Percentiles rank a stretch among this genome's conserved stretches.
These are phyloP conservation scores for Metschnikowia gruessii DNA, from an alignment of 805 yeast species.

Conservation along the genomic window DNA sequence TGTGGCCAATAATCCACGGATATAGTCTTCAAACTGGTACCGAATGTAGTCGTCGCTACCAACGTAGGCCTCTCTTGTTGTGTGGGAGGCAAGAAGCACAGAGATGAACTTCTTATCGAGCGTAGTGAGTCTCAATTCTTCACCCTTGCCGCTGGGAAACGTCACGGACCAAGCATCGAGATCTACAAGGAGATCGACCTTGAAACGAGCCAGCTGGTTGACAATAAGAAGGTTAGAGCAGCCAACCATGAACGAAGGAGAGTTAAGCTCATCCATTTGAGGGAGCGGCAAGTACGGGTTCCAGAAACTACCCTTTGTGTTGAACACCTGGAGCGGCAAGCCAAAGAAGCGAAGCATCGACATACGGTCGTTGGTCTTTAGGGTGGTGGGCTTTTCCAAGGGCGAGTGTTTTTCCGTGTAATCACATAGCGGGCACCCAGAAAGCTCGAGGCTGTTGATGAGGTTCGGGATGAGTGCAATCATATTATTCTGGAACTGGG, in stretches of 20 bases:
- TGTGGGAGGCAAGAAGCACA: conserved; percentile 44
- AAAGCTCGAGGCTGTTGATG: conserved; percentile 65
- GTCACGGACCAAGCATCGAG: conserved; percentile 54
- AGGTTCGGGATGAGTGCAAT: conserved; percentile 82
- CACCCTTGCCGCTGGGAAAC: conserved; percentile 40
- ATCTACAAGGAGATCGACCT: conserved; percentile 71
- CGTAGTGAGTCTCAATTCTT: conserved; percentile 31
- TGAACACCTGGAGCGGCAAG: conserved; percentile 81
- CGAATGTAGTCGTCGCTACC: conserved; percentile 80
- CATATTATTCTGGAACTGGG: conserved; percentile 79
- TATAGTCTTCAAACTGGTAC: conserved; percentile 85
- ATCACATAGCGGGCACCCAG: conserved; percentile 72
- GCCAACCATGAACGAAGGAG: conserved; percentile 73
- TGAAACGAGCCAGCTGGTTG: conserved; percentile 53
- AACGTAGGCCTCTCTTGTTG: conserved; percentile 29
- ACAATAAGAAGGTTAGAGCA: conserved; percentile 81
- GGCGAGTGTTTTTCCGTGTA: conserved; percentile 47
- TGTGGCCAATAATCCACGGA: conserved; percentile 70
- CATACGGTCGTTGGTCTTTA: conserved; percentile 73
- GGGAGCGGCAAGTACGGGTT: conserved; percentile 94
- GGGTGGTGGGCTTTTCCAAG: conserved; percentile 57
- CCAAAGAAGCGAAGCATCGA: conserved; percentile 82
- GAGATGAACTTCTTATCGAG: conserved; percentile 77
- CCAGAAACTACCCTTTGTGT: conserved; percentile 77
- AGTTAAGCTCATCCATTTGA: conserved; percentile 73